Evolutionary conservation across 345 rosid genomes (phyloP).

Genomic region (Euphorbia tirucalli): DNA sequence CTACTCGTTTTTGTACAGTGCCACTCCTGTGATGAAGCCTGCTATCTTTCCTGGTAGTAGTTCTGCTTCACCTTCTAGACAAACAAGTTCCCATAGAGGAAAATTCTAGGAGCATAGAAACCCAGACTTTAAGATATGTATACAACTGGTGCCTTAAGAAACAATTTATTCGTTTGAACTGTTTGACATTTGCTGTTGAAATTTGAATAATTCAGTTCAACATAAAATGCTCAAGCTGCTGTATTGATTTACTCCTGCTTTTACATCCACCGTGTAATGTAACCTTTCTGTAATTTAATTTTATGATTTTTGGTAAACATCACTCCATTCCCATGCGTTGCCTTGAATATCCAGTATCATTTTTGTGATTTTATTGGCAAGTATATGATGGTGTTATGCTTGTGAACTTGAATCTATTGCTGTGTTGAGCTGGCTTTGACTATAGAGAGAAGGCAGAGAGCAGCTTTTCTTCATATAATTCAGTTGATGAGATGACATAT

Average conservation of each 20-base stretch:
- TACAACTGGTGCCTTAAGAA: neutral
- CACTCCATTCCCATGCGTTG: neutral
- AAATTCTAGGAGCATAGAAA: conserved; percentile 15
- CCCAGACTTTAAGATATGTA: neutral
- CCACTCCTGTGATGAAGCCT: conserved; percentile 13
- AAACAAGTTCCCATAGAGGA: neutral
- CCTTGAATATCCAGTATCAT: neutral
- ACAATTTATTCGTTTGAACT: neutral
- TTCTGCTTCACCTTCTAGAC: conserved; percentile 18
- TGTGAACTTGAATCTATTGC: too few relatives aligned
- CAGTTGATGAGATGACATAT: too few relatives aligned
- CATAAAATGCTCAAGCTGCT: neutral
- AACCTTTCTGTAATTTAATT: too few relatives aligned
- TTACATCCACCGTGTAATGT: neutral
- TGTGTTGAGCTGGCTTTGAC: too few relatives aligned
- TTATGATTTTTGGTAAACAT: too few relatives aligned
- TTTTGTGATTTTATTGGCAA: neutral
- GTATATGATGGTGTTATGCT: too few relatives aligned
- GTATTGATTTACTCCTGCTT: neutral
- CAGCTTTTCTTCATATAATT: too few relatives aligned
- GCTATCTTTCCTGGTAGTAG: conserved; percentile 10
- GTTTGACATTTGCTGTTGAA: neutral
- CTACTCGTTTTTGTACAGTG: conserved; percentile 2
- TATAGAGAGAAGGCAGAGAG: too few relatives aligned
- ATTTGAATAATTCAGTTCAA: neutral